Evolutionary conservation across 345 rosid species (phyloP).

Genomic region (Hevea brasiliensis): DNA sequence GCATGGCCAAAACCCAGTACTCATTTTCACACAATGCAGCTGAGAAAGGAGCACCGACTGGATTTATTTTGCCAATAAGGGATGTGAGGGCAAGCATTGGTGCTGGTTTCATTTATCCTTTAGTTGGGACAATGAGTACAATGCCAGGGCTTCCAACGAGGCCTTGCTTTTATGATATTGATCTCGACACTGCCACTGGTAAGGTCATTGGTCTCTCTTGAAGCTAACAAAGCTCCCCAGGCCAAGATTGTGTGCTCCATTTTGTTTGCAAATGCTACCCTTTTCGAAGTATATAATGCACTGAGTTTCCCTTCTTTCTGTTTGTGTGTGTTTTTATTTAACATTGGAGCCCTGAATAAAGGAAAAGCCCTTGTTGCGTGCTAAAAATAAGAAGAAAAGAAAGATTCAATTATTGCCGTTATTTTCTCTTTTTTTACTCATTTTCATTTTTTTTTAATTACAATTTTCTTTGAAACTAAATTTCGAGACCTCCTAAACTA

Average conservation of each 20-base stretch:
- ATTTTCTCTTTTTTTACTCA: too few species aligned
- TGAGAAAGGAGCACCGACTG: conserved; percentile 82
- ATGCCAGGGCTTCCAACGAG: conserved; percentile 99
- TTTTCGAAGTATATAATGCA: not conserved
- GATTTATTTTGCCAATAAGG: conserved; percentile 79
- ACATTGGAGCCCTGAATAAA: not conserved
- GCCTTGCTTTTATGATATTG: conserved; percentile 95
- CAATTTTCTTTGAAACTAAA: too few species aligned
- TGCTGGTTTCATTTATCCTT: conserved; percentile 93
- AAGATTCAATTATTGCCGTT: too few species aligned
- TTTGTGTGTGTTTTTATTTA: not conserved
- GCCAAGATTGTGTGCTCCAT: not conserved
- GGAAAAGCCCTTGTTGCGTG: not conserved
- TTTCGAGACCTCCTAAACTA: too few species aligned
- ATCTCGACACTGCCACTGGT: conserved; percentile 74
- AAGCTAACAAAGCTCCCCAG: conserved; percentile 9
- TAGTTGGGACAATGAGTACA: conserved; percentile 95
- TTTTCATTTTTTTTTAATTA: too few species aligned
- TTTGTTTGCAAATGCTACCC: not conserved
- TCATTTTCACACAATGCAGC: conserved; percentile 85
- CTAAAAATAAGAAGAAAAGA: not conserved
- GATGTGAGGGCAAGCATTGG: conserved; percentile 97
- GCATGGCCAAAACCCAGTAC: conserved; percentile 98
- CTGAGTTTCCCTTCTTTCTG: not conserved
- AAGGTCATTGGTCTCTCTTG: conserved; percentile 87